Evolutionary conservation across 2,329 filamentous ascomycete species (phyloP).

Genomic region (Acarospora socialis): DNA sequence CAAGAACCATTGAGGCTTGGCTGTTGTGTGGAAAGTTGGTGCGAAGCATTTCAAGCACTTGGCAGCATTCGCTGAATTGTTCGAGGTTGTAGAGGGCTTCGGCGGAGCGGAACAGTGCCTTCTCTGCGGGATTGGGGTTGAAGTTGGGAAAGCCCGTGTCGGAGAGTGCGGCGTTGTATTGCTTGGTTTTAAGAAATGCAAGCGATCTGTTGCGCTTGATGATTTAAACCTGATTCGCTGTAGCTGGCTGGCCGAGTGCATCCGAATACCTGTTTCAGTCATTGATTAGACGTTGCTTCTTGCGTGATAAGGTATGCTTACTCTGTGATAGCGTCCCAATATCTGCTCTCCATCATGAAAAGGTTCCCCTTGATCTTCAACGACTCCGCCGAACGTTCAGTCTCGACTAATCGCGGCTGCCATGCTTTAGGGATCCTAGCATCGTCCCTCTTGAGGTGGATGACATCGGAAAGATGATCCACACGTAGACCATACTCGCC

Average conservation of each 20-base stretch:
- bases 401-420: conserved; percentile 13
- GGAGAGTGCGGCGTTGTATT: neutral
- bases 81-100: neutral
- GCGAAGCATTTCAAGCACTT: neutral
- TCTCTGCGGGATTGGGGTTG: neutral
- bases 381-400: conserved; percentile 9
- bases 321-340: neutral
- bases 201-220: neutral
- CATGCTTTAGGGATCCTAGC: conserved; percentile 28
- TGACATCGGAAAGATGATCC: conserved; percentile 39
- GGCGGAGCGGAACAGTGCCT: neutral
- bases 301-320: neutral
- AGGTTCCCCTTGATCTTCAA: neutral
- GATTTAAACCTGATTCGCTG: neutral
- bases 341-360: neutral
- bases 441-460: conserved; percentile 25
- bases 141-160: neutral
- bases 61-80: neutral
- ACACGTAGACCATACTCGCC: conserved; percentile 33
- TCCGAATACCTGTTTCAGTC: neutral
- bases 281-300: neutral
- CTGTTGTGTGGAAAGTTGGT: neutral
- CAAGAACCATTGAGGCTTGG: neutral
- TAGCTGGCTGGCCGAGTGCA: neutral
- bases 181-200: neutral